A percentile compares a stretch with the other conserved stretches of the same genome.
Evolutionary conservation across 768 basidiomycete species (phyloP).

Genomic region (Boletus reticuloceps): DNA sequence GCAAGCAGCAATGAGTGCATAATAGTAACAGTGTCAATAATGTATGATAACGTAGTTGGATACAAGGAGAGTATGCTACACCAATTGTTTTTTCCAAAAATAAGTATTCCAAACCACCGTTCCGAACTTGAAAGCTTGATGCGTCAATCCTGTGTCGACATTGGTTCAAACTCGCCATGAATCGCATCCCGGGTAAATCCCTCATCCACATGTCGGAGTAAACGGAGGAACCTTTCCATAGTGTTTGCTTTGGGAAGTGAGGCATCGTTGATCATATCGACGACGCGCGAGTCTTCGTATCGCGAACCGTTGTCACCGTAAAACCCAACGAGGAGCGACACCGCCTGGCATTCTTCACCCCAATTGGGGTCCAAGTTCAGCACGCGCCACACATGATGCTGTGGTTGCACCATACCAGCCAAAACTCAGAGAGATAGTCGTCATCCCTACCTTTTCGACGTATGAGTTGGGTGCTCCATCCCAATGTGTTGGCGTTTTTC

Average conservation of each 20-base stretch:
- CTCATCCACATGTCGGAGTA: constrained; percentile 49
- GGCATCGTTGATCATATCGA: constrained; percentile 49
- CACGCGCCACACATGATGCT: constrained; percentile 51
- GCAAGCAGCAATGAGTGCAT: too few relatives aligned
- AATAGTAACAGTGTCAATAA: too few relatives aligned
- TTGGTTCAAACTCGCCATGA: neutral
- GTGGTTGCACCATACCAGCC: neutral
- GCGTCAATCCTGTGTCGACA: neutral
- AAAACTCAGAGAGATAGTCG: neutral
- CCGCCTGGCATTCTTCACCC: constrained; percentile 49
- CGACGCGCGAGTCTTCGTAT: constrained; percentile 46
- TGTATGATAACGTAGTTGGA: neutral
- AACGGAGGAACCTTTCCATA: constrained; percentile 44
- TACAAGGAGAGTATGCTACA: neutral
- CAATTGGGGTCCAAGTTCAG: constrained; percentile 44
- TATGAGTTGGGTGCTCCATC: constrained; percentile 30
- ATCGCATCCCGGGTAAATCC: constrained; percentile 32
- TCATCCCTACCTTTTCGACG: constrained; percentile 46
- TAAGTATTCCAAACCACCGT: neutral
- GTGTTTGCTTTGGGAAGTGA: constrained; percentile 44
- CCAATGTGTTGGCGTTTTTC: constrained; percentile 41
- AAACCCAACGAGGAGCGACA: constrained; percentile 45
- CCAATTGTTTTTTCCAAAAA: too few relatives aligned
- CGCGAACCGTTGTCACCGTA: constrained; percentile 58
- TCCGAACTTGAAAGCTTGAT: neutral